Evolutionary conservation across 805 yeast genomes (phyloP), one percentile per base, ranked within the genome.

Genomic region (Starmera amethionina): DNA sequence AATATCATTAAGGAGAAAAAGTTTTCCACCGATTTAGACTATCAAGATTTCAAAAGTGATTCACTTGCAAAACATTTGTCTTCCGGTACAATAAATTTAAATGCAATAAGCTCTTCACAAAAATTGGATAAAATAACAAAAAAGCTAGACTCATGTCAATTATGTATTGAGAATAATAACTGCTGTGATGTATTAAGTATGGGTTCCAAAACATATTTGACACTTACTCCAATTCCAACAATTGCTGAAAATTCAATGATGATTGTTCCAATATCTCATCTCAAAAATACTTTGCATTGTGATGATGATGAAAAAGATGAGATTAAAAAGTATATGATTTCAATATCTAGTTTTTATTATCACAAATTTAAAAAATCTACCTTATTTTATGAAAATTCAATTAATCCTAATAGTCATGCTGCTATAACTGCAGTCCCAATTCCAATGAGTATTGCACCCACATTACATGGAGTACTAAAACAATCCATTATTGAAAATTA

Each of bases 331-430:
- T 64, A 65, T 42, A 68, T 72, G 75, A 55, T 59, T 27, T 50
- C 64, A 8, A 48, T 72, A 12, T 56, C 68, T 0, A 45, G 48
- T 34, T 65, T 68, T 56, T 72, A 72, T 53, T 60, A 57, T 36
- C 34, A 52, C 4, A 57, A 42, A 29, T 32, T 46, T 45, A 58
- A 48, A 35, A 60, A 51, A 41, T 62, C 63, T 6, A 68, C 68
- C 4, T 39, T 72, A 8, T 73, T 72, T 43, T 72, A 70, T 48
- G 78, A 72, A 48, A 62, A 58, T 28, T 66, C 73, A 1, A 54
- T 62, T 4, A 40, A 50, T 12, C 45, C 47, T 8, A 40, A 48
- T 11, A 46, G 50, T 5, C 78, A 72, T 46, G 67, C 71, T 14
- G 49, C 59, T 4, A 67, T 72, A 10, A 52, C 55, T 34, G 72